Conservation (phyloP, 1,284 basidiomycete genomes). For the Microbotryomycetes sp. region DNA sequence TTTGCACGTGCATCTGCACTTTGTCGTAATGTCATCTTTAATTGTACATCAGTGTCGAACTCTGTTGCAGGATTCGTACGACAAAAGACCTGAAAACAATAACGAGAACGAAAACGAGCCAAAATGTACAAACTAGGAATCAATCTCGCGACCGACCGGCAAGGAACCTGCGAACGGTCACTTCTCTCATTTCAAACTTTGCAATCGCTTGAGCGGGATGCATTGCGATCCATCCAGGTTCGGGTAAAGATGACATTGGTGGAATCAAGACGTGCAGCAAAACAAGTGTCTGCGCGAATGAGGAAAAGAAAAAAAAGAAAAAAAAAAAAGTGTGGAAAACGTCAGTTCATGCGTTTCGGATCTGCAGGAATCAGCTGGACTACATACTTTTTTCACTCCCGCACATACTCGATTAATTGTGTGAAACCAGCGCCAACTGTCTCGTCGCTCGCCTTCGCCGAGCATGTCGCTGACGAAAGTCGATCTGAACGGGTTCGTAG, state of each 20-base stretch:
- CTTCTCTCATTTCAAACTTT: conserved; percentile 74
- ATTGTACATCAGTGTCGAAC: too few species aligned
- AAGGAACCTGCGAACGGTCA: conserved; percentile 75
- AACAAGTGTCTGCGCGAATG: conserved; percentile 63
- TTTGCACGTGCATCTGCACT: too few species aligned
- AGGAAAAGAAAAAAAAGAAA: not conserved
- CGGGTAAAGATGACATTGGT: conserved; percentile 50
- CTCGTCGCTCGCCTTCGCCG: conserved; percentile 37
- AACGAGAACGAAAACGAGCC: too few species aligned
- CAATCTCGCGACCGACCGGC: conserved; percentile 86
- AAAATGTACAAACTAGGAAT: too few species aligned
- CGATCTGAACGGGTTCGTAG: conserved; percentile 54
- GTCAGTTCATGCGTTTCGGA: too few species aligned
- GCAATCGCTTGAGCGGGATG: conserved; percentile 40
- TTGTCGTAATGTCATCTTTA: too few species aligned
- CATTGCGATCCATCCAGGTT: conserved; percentile 10
- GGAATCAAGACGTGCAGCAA: conserved; percentile 88
- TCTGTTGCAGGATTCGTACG: too few species aligned
- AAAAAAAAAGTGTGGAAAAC: not conserved
- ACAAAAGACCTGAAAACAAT: too few species aligned
- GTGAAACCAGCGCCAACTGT: conserved; percentile 91
- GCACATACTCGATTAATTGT: conserved; percentile 95
- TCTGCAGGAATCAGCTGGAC: too few species aligned
- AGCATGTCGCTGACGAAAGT: conserved; percentile 36
- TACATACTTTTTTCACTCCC: conserved; percentile 91